These are phyloP conservation scores for Lactifluus volemus DNA, from an alignment of 768 basidiomycete genomes.

Conservation along the genomic window DNA sequence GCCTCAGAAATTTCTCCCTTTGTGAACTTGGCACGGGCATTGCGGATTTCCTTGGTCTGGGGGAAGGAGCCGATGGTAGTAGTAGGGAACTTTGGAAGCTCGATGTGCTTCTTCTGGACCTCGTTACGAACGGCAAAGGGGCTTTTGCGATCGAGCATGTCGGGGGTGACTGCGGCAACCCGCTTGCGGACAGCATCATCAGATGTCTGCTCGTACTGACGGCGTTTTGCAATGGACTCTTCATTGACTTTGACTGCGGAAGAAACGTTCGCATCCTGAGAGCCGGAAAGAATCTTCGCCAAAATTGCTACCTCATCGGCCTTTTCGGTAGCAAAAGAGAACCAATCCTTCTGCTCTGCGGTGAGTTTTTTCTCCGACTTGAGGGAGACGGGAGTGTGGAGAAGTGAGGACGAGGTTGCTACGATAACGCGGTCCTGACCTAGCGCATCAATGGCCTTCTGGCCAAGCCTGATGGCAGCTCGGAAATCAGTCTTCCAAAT, in stretches of 20 bases:
- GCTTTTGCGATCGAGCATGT: slow-evolving; percentile 80
- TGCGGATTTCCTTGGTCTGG: slow-evolving; percentile 99
- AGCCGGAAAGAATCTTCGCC: slow-evolving; percentile 77
- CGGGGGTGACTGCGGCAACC: slow-evolving; percentile 82
- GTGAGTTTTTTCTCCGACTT: slow-evolving; percentile 88
- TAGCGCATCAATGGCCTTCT: slow-evolving; percentile 77
- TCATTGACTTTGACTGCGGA: slow-evolving; percentile 83
- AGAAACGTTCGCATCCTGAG: slow-evolving; percentile 64
- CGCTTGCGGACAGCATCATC: slow-evolving; percentile 95
- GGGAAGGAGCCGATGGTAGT: slow-evolving; percentile 99
- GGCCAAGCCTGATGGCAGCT: slow-evolving; percentile 69
- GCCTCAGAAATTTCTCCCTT: slow-evolving; percentile 82
- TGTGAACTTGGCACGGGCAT: slow-evolving; percentile 88
- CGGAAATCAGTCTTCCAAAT: slow-evolving; percentile 98
- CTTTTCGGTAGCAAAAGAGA: slow-evolving; percentile 98
- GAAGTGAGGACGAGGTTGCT: slow-evolving; percentile 94
- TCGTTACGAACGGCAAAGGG: slow-evolving; percentile 83
- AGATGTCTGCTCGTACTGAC: slow-evolving; percentile 87
- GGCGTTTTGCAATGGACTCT: slow-evolving; percentile 84
- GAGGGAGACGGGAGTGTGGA: slow-evolving; percentile 96
- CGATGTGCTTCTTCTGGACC: slow-evolving; percentile 79
- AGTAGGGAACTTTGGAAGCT: slow-evolving; percentile 95
- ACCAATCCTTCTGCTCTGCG: slow-evolving; percentile 89
- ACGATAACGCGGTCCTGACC: slow-evolving; percentile 85
- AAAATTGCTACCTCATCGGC: slow-evolving; percentile 82